Base-by-base conservation (phyloP, 2,329 filamentous ascomycete species). In the Aspergillus niger region DNA sequence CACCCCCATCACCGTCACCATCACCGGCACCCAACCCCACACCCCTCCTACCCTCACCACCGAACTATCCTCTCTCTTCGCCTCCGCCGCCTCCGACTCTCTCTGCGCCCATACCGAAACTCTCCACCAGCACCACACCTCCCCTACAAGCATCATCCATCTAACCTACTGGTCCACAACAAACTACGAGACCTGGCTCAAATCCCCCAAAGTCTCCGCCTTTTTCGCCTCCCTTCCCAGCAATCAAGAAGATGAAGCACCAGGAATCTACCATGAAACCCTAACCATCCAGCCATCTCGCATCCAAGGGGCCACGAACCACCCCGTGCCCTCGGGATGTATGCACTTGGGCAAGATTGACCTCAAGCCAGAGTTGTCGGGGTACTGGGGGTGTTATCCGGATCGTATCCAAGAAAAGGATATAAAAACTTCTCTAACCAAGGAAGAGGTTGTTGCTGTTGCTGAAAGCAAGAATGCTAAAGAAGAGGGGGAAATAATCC, bases 71-170 rank as follows among this genome's bases (percentile, higher is more conserved):
- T 66, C 28, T 36, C 55, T 65, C 8, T 44, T 67, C 15, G 28
- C 55, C 13, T 13, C 32, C 41, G 47, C 47, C n/a, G 8, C 10
- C 20, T 17, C 47, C 15, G 26, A 50, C 47, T 17, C 15, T 30
- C 39, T 60, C 11, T 30, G 58, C 10, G n/a, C 52, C 8, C 48
- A 61, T 51, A 56, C 58, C 39, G 58, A 63, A 20, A 36, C 41
- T 20, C 38, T 67, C 8, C 26, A 50, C 8, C 65, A 67, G 57
- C 55, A 62, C 32, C 5, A 22, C 32, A 13, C 38, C 47, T 8
- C 77, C 77, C 5, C 57, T 17, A 22, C 63, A 63, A 2, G 52
- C 51, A 30, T n/a, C n/a, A 43, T 67, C 22, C 63, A 63, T 55
- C 55, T 69, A 10, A 36, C 60, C 17, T 66, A 63, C 36, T 67